Evolutionary conservation across 2,329 filamentous ascomycete genomes (phyloP).

Genomic region (Byssothecium circinans): DNA sequence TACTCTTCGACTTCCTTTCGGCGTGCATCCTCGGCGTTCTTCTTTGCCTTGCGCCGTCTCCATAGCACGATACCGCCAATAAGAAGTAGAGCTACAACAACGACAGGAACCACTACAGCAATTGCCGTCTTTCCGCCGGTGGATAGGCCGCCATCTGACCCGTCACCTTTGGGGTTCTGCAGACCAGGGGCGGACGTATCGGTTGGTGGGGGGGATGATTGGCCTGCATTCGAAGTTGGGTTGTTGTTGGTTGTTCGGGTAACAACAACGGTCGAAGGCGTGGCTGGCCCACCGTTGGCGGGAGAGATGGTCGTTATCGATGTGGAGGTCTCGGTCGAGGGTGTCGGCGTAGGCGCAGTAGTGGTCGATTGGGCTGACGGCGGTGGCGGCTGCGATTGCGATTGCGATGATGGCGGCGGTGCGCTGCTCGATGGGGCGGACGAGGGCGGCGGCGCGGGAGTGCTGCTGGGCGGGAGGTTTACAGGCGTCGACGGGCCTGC

Average conservation of each 20-base stretch:
- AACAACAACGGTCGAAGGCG: constrained; percentile 7
- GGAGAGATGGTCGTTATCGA: constrained; percentile 12
- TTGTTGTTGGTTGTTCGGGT: constrained; percentile 10
- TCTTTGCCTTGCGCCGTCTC: constrained; percentile 83
- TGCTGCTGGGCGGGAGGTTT: neutral
- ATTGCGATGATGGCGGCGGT: constrained; percentile 30
- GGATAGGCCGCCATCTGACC: constrained; percentile 51
- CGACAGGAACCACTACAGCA: constrained; percentile 91
- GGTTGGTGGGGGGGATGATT: constrained; percentile 7
- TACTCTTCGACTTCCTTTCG: constrained; percentile 98
- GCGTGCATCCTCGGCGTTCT: constrained; percentile 81
- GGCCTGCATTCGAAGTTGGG: constrained; percentile 13
- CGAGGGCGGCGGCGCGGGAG: constrained; percentile 2
- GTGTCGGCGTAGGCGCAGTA: constrained; percentile 8
- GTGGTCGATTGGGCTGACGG: constrained; percentile 10
- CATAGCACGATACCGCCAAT: constrained; percentile 79
- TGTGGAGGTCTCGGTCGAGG: constrained; percentile 19
- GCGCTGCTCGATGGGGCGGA: constrained; percentile 5
- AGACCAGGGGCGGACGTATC: constrained; percentile 6
- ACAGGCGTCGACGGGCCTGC: constrained; percentile 2
- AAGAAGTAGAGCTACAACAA: constrained; percentile 78
- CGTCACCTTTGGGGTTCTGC: constrained; percentile 15
- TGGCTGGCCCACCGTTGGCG: constrained; percentile 9
- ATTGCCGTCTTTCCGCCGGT: constrained; percentile 78
- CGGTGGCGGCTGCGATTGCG: constrained; percentile 7